Percentiles rank a stretch among this genome's conserved stretches.
Evolutionary conservation across 2,329 filamentous ascomycete species (phyloP).

Genomic region (Penicillium sp.): DNA sequence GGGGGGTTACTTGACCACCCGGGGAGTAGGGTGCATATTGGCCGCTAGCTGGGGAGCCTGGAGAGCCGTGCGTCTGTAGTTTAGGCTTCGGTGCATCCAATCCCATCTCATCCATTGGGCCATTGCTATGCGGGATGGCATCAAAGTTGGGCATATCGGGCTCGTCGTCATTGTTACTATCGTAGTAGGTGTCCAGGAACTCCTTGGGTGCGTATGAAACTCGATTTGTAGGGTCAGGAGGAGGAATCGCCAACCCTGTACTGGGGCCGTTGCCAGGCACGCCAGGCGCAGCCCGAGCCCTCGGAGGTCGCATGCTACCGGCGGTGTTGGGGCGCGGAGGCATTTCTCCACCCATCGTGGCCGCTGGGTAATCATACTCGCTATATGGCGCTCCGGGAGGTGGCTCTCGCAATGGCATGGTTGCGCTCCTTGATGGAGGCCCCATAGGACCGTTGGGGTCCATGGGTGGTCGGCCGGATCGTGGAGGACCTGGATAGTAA

Average conservation of each 20-base stretch:
- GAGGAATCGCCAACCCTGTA: conserved; percentile 18
- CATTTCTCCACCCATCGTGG: conserved; percentile 12
- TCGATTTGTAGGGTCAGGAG: conserved; percentile 20
- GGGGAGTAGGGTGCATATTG: conserved; percentile 41
- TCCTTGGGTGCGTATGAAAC: conserved; percentile 35
- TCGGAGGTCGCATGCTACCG: conserved; percentile 21
- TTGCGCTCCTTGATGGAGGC: conserved; percentile 38
- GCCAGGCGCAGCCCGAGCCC: conserved; percentile 22
- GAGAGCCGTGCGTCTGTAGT: conserved; percentile 24
- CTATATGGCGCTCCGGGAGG: conserved; percentile 35
- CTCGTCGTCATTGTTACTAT: conserved; percentile 50
- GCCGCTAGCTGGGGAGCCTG: conserved; percentile 18
- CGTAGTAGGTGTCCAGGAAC: conserved; percentile 54
- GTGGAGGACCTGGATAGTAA: conserved; percentile 23
- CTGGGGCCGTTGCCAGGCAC: conserved; percentile 29
- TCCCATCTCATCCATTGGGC: conserved; percentile 36
- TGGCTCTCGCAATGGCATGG: conserved; percentile 32
- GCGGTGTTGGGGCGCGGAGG: conserved; percentile 29
- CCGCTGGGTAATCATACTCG: conserved; percentile 26
- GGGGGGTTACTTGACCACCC: conserved; percentile 25
- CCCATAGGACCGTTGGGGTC: conserved; percentile 21
- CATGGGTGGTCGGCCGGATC: conserved; percentile 22
- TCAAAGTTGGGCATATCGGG: conserved; percentile 68
- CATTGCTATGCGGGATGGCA: conserved; percentile 46
- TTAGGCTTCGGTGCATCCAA: conserved; percentile 32